These are phyloP conservation scores for Phytophthora vignae DNA, from an alignment of 352 stramenopile genomes.

Conservation along the genomic window DNA sequence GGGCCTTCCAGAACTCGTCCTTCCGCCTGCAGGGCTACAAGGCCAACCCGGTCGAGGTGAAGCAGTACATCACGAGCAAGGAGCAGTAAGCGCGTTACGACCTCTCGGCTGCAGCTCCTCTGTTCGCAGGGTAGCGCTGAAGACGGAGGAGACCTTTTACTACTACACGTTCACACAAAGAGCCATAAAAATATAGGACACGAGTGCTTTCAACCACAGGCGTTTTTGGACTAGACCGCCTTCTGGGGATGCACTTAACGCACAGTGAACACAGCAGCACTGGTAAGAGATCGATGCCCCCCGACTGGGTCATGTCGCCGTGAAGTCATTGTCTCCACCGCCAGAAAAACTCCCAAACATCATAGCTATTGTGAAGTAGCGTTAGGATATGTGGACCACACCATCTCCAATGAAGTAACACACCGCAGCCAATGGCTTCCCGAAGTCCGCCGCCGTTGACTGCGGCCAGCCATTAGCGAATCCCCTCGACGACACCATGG, in stretches of 20 bases:
- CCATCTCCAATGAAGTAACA: constrained; percentile 16
- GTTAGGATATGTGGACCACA: not conserved
- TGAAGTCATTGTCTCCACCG: too few relatives aligned
- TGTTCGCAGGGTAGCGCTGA: not conserved
- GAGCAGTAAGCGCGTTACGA: constrained; percentile 20
- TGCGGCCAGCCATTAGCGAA: constrained; percentile 32
- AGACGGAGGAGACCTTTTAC: constrained; percentile 8
- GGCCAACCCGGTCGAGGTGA: constrained; percentile 64
- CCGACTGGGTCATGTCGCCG: too few relatives aligned
- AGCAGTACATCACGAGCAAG: constrained; percentile 69
- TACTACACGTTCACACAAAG: constrained; percentile 38
- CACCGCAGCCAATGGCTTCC: constrained; percentile 26
- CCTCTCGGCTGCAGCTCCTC: not conserved
- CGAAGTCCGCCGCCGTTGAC: not conserved
- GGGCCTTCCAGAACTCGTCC: constrained; percentile 84
- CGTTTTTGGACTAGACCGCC: too few relatives aligned
- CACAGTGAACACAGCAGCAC: too few relatives aligned
- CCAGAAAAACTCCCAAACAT: too few relatives aligned
- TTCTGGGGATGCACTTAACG: too few relatives aligned
- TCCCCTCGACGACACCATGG: constrained; percentile 71
- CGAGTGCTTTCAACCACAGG: constrained; percentile 18
- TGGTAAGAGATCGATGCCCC: too few relatives aligned
- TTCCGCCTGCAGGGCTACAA: constrained; percentile 84
- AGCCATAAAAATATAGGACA: constrained; percentile 39
- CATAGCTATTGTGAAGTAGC: not conserved